Percentiles rank a stretch among this genome's conserved stretches.
Conservation (phyloP, 148 eudicot genomes). For the Cornus suecica region DNA sequence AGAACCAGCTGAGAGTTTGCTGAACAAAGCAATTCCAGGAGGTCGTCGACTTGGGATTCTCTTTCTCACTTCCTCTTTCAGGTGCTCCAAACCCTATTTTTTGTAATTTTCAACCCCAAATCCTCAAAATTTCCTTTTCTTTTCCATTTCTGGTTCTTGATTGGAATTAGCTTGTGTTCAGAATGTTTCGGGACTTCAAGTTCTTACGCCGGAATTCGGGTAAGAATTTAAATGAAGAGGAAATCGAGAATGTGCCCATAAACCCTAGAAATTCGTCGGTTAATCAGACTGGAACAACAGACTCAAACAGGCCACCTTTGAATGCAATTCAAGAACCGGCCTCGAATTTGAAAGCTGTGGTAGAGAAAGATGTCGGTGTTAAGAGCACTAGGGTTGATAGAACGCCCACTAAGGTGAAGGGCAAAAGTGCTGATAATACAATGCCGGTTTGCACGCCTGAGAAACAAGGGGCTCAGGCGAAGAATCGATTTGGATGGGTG, state of each 20-base stretch:
- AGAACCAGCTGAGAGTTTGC: neutral
- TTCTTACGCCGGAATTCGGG: conserved; percentile 45
- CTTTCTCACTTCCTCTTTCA: conserved; percentile 45
- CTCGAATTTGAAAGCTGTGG: conserved; percentile 21
- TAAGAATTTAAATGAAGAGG: conserved; percentile 43
- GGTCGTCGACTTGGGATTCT: conserved; percentile 27
- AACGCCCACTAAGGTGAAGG: conserved; percentile 68
- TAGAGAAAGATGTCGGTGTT: conserved; percentile 36
- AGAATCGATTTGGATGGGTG: conserved; percentile 57
- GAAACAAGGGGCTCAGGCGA: conserved; percentile 36
- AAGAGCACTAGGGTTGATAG: conserved; percentile 35
- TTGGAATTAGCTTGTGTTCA: conserved; percentile 8
- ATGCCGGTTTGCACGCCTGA: conserved; percentile 67
- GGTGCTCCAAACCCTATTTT: conserved; percentile 19
- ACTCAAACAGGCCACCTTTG: conserved; percentile 50
- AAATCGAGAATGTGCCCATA: conserved; percentile 66
- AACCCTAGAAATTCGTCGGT: conserved; percentile 39
- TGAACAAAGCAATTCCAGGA: conserved; percentile 37
- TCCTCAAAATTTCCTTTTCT: neutral
- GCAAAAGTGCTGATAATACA: conserved; percentile 25
- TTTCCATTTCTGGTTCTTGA: neutral
- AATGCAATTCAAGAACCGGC: conserved; percentile 51
- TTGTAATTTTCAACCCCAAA: neutral
- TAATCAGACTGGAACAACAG: conserved; percentile 21
- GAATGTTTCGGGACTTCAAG: conserved; percentile 69